These are phyloP conservation scores for Boletus sp. DNA, from an alignment of 768 basidiomycete species.

Conservation along the genomic window DNA sequence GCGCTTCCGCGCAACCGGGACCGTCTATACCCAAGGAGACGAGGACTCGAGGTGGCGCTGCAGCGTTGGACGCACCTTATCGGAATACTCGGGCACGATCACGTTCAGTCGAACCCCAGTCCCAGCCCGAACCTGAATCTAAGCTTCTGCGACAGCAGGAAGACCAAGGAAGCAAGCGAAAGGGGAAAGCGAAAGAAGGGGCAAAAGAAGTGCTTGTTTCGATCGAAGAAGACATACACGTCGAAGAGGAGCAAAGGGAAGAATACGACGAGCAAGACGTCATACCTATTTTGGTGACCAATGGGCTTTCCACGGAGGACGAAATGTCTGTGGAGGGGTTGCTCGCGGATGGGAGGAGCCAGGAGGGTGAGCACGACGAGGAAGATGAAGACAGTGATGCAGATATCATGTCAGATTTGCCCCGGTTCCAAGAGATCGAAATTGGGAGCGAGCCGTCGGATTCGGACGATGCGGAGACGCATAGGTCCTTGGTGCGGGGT, in stretches of 20 bases:
- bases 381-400: not conserved
- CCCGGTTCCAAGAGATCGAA: slow-evolving; percentile 12
- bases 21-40: slow-evolving; percentile 2
- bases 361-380: not conserved
- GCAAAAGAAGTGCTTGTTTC: not conserved
- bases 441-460: slow-evolving; percentile 17
- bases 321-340: slow-evolving; percentile 25
- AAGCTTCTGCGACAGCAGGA: not conserved
- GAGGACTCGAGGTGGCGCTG: not conserved
- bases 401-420: not conserved
- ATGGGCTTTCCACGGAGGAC: slow-evolving; percentile 4
- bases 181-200: slow-evolving; percentile 2
- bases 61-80: slow-evolving; percentile 7
- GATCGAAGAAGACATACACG: slow-evolving; percentile 8
- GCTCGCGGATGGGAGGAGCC: slow-evolving; percentile 5
- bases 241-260: not conserved
- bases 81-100: slow-evolving; percentile 24
- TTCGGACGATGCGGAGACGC: slow-evolving; percentile 32
- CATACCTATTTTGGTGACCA: not conserved
- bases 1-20: slow-evolving; percentile 13
- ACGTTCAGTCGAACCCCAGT: slow-evolving; percentile 18
- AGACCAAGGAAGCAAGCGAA: not conserved
- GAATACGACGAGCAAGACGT: not conserved
- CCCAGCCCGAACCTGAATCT: not conserved
- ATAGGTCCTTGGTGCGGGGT: slow-evolving; percentile 12